Conservation (phyloP, 306 rosid genomes). For the Calophaca sinica region DNA sequence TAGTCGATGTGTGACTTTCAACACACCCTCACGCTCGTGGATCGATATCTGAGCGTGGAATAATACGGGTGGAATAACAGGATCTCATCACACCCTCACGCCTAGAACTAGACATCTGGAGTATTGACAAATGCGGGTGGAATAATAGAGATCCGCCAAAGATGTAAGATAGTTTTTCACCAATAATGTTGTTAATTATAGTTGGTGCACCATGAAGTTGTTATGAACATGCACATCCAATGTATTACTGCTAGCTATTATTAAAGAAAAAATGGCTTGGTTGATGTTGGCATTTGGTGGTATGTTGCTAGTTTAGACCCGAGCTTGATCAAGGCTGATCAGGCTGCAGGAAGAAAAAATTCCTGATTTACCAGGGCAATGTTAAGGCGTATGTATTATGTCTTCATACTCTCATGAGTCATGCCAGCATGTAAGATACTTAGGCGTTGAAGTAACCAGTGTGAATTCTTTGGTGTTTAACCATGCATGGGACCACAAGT, state of each 20-base stretch:
- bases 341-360: slow-evolving; percentile 20
- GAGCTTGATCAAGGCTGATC: slow-evolving; percentile 16
- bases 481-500: not conserved
- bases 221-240: slow-evolving; percentile 11
- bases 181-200: slow-evolving; percentile 29
- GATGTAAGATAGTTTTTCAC: slow-evolving; percentile 76
- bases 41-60: too few species aligned
- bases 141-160: too few species aligned
- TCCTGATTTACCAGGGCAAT: not conserved
- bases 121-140: too few species aligned
- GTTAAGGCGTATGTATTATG: not conserved
- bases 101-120: too few species aligned
- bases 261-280: slow-evolving; percentile 33
- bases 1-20: too few species aligned
- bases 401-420: not conserved
- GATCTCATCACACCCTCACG: too few species aligned
- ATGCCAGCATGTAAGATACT: not conserved
- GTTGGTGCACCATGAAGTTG: slow-evolving; percentile 19
- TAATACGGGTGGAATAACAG: too few species aligned
- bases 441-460: not conserved
- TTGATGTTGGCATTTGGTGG: slow-evolving; percentile 20
- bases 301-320: slow-evolving; percentile 15
- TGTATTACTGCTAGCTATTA: slow-evolving; percentile 19
- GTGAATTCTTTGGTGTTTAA: not conserved
- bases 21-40: too few species aligned